These are phyloP conservation scores for Pseudoscleropodium purum DNA, from an alignment of 225 moss, liverwort and hornwort genomes.

Conservation along the genomic window DNA sequence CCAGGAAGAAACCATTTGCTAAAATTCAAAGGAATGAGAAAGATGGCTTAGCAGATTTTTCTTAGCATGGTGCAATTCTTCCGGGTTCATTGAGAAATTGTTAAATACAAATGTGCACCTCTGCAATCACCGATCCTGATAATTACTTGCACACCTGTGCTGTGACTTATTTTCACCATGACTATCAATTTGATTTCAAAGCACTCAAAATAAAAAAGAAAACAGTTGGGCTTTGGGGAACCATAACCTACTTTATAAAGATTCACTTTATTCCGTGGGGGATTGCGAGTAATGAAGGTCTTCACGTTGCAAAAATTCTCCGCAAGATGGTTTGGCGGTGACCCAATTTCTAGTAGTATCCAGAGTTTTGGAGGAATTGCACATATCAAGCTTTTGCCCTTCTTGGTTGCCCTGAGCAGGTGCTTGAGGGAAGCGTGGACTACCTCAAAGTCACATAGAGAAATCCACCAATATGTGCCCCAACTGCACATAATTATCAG, in stretches of 20 bases:
- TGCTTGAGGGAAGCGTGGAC: neutral
- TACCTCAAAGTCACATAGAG: neutral
- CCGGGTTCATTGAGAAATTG: neutral
- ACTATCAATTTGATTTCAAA: neutral
- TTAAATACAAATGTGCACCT: neutral
- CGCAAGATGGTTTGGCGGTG: neutral
- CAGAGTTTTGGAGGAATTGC: neutral
- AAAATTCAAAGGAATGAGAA: neutral
- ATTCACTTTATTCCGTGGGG: neutral
- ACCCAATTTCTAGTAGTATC: neutral
- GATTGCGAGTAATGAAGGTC: neutral
- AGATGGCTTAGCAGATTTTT: neutral
- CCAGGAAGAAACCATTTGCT: neutral
- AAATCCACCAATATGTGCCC: neutral
- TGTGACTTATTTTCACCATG: neutral
- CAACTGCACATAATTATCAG: neutral
- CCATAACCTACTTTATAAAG: neutral
- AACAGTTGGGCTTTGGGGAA: neutral
- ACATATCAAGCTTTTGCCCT: neutral
- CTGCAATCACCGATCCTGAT: neutral
- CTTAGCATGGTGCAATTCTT: neutral
- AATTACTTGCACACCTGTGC: neutral
- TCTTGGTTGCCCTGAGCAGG: neutral
- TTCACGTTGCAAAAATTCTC: neutral
- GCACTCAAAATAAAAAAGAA: neutral